These are phyloP conservation scores for Dactylellina drechsleri DNA, from an alignment of 2,329 filamentous ascomycete genomes.

Conservation along the genomic window DNA sequence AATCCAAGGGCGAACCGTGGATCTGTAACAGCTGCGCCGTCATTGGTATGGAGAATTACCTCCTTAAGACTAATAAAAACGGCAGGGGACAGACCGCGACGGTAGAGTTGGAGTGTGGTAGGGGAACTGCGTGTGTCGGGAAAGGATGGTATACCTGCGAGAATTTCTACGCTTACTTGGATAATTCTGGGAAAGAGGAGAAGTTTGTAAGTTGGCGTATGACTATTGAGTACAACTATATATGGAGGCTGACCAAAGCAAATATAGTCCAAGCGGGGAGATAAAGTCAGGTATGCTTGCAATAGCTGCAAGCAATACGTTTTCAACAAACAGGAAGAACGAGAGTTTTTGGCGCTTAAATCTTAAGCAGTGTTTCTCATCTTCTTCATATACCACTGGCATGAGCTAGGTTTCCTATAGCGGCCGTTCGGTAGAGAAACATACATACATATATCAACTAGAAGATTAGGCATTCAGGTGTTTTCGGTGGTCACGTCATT, in stretches of 20 bases:
- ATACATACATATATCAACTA: constrained; percentile 13
- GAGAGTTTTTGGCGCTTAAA: constrained; percentile 32
- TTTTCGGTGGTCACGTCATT: constrained; percentile 14
- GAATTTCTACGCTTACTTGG: constrained; percentile 51
- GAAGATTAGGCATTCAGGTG: constrained; percentile 24
- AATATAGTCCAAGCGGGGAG: constrained; percentile 28
- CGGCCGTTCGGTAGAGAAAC: background rate
- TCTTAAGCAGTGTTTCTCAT: constrained; percentile 5
- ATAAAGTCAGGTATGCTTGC: constrained; percentile 47
- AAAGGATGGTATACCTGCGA: constrained; percentile 53
- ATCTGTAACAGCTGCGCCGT: constrained; percentile 41
- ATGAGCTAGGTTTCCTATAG: background rate
- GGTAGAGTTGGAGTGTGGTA: constrained; percentile 45
- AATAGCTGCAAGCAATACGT: constrained; percentile 47
- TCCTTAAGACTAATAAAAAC: constrained; percentile 40
- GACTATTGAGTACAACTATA: no score
- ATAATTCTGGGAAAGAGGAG: constrained; percentile 49
- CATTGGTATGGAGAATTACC: constrained; percentile 50
- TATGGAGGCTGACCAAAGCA: background rate
- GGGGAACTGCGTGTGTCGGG: constrained; percentile 37
- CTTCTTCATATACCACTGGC: background rate
- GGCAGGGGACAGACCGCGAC: constrained; percentile 25
- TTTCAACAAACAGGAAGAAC: constrained; percentile 43
- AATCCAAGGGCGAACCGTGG: constrained; percentile 50
- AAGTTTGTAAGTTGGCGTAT: constrained; percentile 27